Conservation (phyloP, 768 basidiomycete species). For the Mycena vitilis region DNA sequence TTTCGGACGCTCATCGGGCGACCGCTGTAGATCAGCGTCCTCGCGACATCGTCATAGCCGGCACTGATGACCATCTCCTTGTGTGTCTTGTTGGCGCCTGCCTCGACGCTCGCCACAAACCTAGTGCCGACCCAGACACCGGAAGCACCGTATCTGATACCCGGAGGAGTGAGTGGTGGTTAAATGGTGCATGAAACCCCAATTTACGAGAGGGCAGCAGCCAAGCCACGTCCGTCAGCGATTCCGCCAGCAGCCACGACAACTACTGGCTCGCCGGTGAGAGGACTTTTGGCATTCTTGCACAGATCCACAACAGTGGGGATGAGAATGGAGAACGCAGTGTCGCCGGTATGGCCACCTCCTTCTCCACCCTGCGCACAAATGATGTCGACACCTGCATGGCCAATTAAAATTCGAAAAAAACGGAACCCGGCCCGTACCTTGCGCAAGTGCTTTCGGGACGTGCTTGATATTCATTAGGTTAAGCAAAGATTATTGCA, state of each 20-base stretch:
- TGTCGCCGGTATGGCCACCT: conserved; percentile 90
- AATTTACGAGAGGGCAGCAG: conserved; percentile 74
- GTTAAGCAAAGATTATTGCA: conserved; percentile 9
- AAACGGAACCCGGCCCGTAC: conserved; percentile 42
- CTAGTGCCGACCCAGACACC: conserved; percentile 93
- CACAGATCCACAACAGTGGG: conserved; percentile 87
- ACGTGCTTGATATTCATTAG: conserved; percentile 63
- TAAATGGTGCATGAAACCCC: background rate
- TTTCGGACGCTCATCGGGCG: conserved; percentile 85
- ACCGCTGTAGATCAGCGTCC: conserved; percentile 81
- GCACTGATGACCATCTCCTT: conserved; percentile 76
- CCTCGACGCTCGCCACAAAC: conserved; percentile 86
- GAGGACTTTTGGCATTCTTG: conserved; percentile 72
- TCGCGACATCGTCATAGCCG: conserved; percentile 79
- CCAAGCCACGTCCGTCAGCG: conserved; percentile 84
- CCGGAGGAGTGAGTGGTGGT: background rate
- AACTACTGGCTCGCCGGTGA: conserved; percentile 80
- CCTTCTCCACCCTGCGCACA: conserved; percentile 92
- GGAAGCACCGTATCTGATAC: conserved; percentile 77
- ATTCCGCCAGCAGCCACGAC: conserved; percentile 91
- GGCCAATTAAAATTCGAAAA: conserved; percentile 4
- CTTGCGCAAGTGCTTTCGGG: conserved; percentile 78
- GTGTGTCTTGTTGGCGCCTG: conserved; percentile 80
- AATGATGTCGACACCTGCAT: conserved; percentile 85
- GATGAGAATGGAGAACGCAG: conserved; percentile 82